Base-by-base conservation (phyloP, 257 asterid species). In the Capsicum chinense region DNA sequence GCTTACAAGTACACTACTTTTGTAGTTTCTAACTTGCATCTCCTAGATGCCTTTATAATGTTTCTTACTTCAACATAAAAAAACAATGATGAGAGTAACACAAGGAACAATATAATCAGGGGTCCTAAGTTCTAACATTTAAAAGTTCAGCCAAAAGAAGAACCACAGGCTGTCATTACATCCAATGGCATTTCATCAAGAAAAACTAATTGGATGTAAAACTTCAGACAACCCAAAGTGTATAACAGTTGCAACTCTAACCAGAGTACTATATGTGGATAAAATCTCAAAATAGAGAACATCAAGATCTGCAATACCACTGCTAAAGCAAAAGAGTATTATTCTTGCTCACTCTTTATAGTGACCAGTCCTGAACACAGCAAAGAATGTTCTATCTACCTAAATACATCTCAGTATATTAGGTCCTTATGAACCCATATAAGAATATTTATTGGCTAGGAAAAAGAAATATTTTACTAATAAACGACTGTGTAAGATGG, bases 71-170 rank as follows among this genome's bases (percentile, higher is more conserved):
- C 54, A 48, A 7, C 11, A 48, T 0, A 44, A 44, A 44, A 42
- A 44, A 44, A 44, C 44, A 39, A 54, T 76, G 63, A 76, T 78
- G 64, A 54, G 50, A 54, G 16, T 78, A 78, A 78, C 47, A 56
- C 82, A 78, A 54, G 64, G 14, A 54, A 26, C 82, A 54, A 14
- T 78, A 78, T 78, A 78, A 78, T 14, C 33, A 78, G 64, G 5
- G 21, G 33, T 35, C 50, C 15, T 17, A 70, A 42, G 26, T 69
- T 56, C 54, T 7, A 76, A 8, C 64, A 78, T 78, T 78, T 26
- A 14, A 78, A 33, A 78, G 50, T 33, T 78, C 7, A 35, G 14
- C 50, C 44, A 74, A 74, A 54, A 78, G 37, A 71, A 71, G 64
- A 76, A 54, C 33, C 54, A 16, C 52, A 42, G 12, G 79, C 9